Base-by-base conservation (phyloP, 2,329 filamentous ascomycete species). In the Ophiosphaerella herpotricha region DNA sequence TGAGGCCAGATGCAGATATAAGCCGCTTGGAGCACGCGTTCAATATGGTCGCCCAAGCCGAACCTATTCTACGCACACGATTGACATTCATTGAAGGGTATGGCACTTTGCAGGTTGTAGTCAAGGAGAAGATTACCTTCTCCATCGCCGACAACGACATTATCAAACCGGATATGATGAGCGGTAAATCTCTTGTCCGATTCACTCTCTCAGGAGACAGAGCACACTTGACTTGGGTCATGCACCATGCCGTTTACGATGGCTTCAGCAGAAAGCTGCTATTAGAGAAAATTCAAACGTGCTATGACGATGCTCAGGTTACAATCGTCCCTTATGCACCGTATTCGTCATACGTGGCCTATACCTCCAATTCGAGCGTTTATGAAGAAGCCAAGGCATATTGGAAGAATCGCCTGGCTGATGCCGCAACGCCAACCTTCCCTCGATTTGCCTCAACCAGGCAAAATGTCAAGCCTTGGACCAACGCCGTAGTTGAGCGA, bases 51-150 rank as follows among this genome's bases (percentile, higher is more conserved):
- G 69, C 77, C 7, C 48, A 69, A 8, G 68, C 72, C 34, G 57
- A 73, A 32, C 72, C 75, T n/a, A 78, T 78, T 31, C 61, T 80
- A 7, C 68, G 77, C 21, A 79, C 77, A 36, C 69, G 76, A 5
- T 37, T 45, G 4, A 23, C 21, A 2, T 33, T 14, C 23, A 13
- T 43, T 12, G 40, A 43, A 6, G 38, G 29, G 12, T 13, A 24
- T n/a, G 48, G 50, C 2, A 46, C 24, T 31, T 39, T 55, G n/a
- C 52, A 58, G 39, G 52, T 52, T 29, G 52, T 55, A 12, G 13
- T 26, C 36, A 46, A 39, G 21, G n/a, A 42, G 5, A 23, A 38
- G 16, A 39, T 54, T 8, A n/a, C 14, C 8, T 58, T 52, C 16
- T 29, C 26, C 7, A 29, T 11, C 26, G 26, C 26, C 9, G 26